Evolutionary conservation across 2,329 filamentous ascomycete species (phyloP), one percentile per base, ranked within the genome.

Genomic region (Balansia obtecta): DNA sequence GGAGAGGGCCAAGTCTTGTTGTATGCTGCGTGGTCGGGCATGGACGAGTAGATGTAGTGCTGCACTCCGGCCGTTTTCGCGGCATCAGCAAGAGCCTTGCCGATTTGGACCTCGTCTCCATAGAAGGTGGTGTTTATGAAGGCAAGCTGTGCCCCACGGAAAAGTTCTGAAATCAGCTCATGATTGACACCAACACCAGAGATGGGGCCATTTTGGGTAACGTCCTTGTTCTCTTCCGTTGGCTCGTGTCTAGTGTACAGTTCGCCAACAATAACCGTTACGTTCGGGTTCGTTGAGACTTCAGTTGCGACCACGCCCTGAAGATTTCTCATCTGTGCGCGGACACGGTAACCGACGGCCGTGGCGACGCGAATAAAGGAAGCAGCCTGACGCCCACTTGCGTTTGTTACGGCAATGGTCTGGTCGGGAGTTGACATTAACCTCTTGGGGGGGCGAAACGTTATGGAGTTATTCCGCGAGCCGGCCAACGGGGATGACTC

Each of bases 71-170:
- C 86, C 59, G 78, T 82, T 66, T 93, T 91, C 49, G 91, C 91
- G 13, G 88, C 89, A 62, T 95, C 87, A 53, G 90, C 93, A 53
- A 96, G 76, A 2, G 87, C 86, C 64, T 86, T 84, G 55, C 93
- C 93, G 58, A 96, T 94, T 39, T 83, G 82, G 52, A 93, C 77
- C 72, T 98, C 93, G 68, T 97, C 89, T 48, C 91, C 93, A 72
- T 94, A 95, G 61, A 95, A 94, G 5, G 89, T 95, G 41, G 93
- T 98, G 71, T 98, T 98, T 72, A 97, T 89, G 68, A 97, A 98
- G 53, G 93, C 93, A 48, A 94, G 77, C 59, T 94, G 85, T 20
- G 87, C 85, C 54, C 87, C 88, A 38, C 77, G 73, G 74, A 97
- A 97, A 18, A 97, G 76, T 57, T 85, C 76, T 49, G 79, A 75